Percentiles rank a stretch among this genome's conserved stretches.
phyloP scores from a whole-genome alignment of 2,329 filamentous ascomycete genomes.

The Xylariaceae sp. region DNA sequence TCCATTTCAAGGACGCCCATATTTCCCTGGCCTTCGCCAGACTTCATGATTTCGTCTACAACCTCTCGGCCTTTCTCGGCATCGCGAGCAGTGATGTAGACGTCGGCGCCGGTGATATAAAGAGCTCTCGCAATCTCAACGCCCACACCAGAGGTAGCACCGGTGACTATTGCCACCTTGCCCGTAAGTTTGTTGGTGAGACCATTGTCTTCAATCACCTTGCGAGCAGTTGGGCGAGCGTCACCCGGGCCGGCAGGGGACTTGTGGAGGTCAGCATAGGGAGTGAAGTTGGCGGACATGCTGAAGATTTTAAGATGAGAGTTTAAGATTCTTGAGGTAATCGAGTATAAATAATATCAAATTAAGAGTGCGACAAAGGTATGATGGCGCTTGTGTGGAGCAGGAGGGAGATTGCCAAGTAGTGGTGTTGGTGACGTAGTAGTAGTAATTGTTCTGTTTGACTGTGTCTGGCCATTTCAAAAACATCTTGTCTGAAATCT shows the following conservation, averaged over 20 bases:
- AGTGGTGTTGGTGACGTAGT: too few species aligned
- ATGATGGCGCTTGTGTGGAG: too few species aligned
- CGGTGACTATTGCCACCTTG: conserved; percentile 25
- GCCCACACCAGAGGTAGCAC: not conserved
- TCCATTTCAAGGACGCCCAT: not conserved
- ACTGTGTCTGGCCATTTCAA: too few species aligned
- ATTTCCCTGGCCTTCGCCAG: not conserved
- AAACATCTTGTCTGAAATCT: too few species aligned
- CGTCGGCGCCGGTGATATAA: not conserved
- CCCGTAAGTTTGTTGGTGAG: conserved; percentile 27
- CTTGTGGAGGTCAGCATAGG: not conserved
- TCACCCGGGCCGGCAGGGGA: conserved; percentile 30
- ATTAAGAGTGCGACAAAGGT: too few species aligned
- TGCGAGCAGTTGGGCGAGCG: conserved; percentile 32
- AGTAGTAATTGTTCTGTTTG: too few species aligned
- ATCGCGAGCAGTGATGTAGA: not conserved
- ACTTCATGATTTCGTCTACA: too few species aligned
- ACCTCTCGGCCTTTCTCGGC: too few species aligned
- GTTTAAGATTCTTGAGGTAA: too few species aligned
- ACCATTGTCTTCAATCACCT: conserved; percentile 33
- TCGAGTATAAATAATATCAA: too few species aligned
- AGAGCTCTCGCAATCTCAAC: not conserved
- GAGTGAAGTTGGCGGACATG: not conserved
- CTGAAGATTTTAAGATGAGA: not conserved
- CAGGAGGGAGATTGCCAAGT: too few species aligned